Evolutionary conservation across 176 grass and related monocot species (phyloP).

Genomic region (Aegilops umbellulata): DNA sequence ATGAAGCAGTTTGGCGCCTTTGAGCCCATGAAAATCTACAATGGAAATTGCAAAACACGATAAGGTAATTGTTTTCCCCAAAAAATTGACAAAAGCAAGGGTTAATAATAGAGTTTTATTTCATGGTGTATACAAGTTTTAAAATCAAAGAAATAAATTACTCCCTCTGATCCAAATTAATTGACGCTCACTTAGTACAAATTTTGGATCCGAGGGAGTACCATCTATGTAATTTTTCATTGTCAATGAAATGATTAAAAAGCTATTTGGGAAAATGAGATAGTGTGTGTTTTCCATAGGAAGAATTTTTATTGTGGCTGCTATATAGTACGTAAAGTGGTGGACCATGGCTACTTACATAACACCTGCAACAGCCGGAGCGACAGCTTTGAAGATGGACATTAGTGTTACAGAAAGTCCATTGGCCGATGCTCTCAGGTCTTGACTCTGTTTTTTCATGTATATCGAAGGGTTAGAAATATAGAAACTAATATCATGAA

Average conservation of each 20-base stretch:
- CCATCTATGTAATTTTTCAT: background rate
- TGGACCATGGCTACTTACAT: slow-evolving; percentile 43
- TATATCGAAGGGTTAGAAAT: slow-evolving; percentile 14
- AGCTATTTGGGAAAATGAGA: background rate
- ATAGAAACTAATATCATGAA: background rate
- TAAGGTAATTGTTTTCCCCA: background rate
- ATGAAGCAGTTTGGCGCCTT: slow-evolving; percentile 41
- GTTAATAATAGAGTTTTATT: background rate
- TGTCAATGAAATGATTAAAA: background rate
- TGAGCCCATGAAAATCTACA: slow-evolving; percentile 72
- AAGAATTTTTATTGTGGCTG: no score
- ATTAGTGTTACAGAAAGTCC: slow-evolving; percentile 55
- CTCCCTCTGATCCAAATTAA: no score
- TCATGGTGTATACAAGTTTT: background rate
- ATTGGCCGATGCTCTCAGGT: slow-evolving; percentile 62
- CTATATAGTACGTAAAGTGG: background rate
- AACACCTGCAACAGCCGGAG: slow-evolving; percentile 50
- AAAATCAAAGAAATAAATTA: background rate
- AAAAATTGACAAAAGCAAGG: background rate
- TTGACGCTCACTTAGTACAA: no score
- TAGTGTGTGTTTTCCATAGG: background rate
- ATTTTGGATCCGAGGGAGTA: no score
- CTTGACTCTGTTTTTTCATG: slow-evolving; percentile 42
- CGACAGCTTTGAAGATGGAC: slow-evolving; percentile 59
- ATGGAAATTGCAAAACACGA: background rate